Evolutionary conservation across 768 basidiomycete genomes (phyloP), one percentile per base, ranked within the genome.

Genomic region (Pholiota conissans): DNA sequence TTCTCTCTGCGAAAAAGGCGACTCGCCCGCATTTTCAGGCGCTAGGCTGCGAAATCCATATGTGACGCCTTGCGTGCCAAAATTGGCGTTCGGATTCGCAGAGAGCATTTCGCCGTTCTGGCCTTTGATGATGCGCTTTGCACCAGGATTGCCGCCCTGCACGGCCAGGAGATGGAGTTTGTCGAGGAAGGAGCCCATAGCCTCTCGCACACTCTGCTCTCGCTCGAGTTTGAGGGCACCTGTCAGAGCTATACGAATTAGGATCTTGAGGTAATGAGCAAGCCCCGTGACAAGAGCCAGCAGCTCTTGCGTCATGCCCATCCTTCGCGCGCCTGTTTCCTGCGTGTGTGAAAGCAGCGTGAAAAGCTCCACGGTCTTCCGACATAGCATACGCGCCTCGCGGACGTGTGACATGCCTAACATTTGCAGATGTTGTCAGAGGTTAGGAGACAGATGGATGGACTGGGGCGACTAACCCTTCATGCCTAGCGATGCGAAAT

Each of bases 241-340:
- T 0, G 97, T 98, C 46, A 99, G 79, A 2, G 97, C 95, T 61
- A 99, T 98, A 50, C 97, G 90, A 62, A 99, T 99, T 53, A 99
- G 86, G 74, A 99, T 98, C 79, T 99, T 99, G 69, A 99, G 87
- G 74, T 99, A 98, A 74, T 99, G 97, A 5, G 97, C 97, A 32
- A 99, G 81, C n/a, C 97, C 96, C 0, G 97, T 99, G 61, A 99
- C 97, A 48, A 99, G 86, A 16, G 95, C 94, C 32, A 98, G 86
- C 11, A 99, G 79, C 65, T 98, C 97, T 73, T 98, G 93, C 16
- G 95, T 98, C 88, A 98, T 95, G 51, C 91, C 92, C 86, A 94
- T 93, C 65, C 93, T 79, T 57, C 91, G 87, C 11, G 91, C 84
- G 32, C 91, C 92, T 3, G 93, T 91, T 71, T 96, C 93, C 72